Conservation (phyloP, 2,329 filamentous ascomycete species). For the Myriosclerotinia scirpicola region DNA sequence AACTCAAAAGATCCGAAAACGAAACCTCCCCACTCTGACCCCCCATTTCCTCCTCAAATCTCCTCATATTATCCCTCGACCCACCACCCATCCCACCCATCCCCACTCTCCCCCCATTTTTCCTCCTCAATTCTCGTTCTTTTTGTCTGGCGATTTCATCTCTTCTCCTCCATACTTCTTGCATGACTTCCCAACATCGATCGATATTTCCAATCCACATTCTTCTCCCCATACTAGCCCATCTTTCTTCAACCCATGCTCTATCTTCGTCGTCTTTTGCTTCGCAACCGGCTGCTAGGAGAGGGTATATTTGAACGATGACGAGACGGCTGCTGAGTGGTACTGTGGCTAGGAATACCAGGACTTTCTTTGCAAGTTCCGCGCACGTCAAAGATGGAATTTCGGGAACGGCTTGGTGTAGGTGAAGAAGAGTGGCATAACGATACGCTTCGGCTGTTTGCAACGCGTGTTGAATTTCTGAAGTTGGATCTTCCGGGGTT, state of each 20-base stretch:
- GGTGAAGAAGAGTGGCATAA: slow-evolving; percentile 64
- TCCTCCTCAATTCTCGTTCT: slow-evolving; percentile 30
- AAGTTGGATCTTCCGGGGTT: slow-evolving; percentile 62
- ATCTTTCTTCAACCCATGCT: slow-evolving; percentile 62
- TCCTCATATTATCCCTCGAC: slow-evolving; percentile 31
- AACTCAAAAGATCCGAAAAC: slow-evolving; percentile 37
- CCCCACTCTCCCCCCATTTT: slow-evolving; percentile 26
- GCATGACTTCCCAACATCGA: slow-evolving; percentile 61
- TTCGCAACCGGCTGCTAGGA: slow-evolving; percentile 67
- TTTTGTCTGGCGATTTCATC: slow-evolving; percentile 46
- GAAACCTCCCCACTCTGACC: slow-evolving; percentile 33
- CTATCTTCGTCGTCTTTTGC: slow-evolving; percentile 58
- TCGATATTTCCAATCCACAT: slow-evolving; percentile 69
- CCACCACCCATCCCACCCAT: background rate
- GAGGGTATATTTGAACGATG: slow-evolving; percentile 69
- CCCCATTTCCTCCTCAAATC: slow-evolving; percentile 38
- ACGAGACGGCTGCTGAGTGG: slow-evolving; percentile 61
- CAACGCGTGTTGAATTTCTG: slow-evolving; percentile 61
- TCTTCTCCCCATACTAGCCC: slow-evolving; percentile 58
- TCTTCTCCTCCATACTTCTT: slow-evolving; percentile 65
- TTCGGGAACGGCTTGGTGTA: slow-evolving; percentile 68
- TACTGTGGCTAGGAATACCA: slow-evolving; percentile 62
- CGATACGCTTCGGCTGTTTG: slow-evolving; percentile 68
- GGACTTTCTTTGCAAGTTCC: slow-evolving; percentile 59
- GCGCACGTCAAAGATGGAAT: slow-evolving; percentile 59